phyloP scores from a whole-genome alignment of 2,329 filamentous ascomycete genomes.

The Neopestalotiopsis sp. region DNA sequence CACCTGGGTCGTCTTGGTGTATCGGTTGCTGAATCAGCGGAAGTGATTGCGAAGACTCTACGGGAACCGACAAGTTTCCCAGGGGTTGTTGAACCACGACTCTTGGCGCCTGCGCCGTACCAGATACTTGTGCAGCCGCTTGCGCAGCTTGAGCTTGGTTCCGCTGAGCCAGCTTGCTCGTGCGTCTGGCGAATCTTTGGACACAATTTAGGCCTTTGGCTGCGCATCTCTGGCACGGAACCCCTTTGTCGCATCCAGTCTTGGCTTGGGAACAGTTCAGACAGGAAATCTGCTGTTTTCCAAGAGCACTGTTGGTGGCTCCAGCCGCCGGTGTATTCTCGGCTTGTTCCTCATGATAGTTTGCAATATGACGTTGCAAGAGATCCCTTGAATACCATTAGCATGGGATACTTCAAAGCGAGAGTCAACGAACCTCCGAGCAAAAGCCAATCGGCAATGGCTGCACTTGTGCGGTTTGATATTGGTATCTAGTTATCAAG shows the following conservation, averaged over 20 bases:
- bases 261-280: conserved; percentile 55
- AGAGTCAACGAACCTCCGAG: conserved; percentile 37
- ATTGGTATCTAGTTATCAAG: conserved; percentile 51
- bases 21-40: no score
- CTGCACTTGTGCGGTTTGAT: conserved; percentile 58
- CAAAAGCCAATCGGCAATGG: conserved; percentile 54
- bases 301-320: conserved; percentile 42
- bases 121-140: conserved; percentile 26
- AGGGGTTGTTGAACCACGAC: no score
- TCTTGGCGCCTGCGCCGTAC: no score
- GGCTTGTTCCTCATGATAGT: conserved; percentile 55
- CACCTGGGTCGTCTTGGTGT: no score
- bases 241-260: conserved; percentile 55
- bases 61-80: no score
- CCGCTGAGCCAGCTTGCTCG: conserved; percentile 52
- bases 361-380: conserved; percentile 54
- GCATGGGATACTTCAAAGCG: not conserved
- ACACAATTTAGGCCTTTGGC: conserved; percentile 54
- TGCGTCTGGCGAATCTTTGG: conserved; percentile 54
- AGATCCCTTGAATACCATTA: conserved; percentile 43
- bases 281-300: conserved; percentile 52
- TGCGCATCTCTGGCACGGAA: conserved; percentile 53
- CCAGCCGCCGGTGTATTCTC: conserved; percentile 49
- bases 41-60: no score
- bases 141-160: conserved; percentile 11